phyloP scores from a whole-genome alignment of 352 stramenopile species.

The Ochromonadaceae sp. region DNA sequence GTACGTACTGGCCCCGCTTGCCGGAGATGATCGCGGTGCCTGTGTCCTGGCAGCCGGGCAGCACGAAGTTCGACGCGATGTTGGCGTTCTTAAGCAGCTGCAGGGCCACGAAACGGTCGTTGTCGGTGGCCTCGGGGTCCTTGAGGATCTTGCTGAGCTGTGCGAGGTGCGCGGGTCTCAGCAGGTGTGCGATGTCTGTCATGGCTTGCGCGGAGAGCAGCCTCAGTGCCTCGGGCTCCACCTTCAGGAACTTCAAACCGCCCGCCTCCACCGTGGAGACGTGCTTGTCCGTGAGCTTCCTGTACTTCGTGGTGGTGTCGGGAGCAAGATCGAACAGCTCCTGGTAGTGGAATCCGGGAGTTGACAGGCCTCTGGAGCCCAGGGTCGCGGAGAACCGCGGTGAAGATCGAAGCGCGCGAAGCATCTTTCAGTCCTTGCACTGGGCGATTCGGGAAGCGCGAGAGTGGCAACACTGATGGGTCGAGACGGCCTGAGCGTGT shows the following conservation, averaged over 20 bases:
- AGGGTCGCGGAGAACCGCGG: too few relatives aligned
- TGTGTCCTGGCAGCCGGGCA: constrained; percentile 67
- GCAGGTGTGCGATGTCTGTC: constrained; percentile 58
- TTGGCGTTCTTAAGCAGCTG: constrained; percentile 74
- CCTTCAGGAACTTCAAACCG: constrained; percentile 39
- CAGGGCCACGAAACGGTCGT: constrained; percentile 69
- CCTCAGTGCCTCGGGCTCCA: constrained; percentile 37
- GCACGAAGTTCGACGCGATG: constrained; percentile 50
- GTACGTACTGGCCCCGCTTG: constrained; percentile 54
- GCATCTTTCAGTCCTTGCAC: too few relatives aligned
- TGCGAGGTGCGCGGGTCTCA: constrained; percentile 53
- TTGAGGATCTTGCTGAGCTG: constrained; percentile 64
- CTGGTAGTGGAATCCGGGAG: constrained; percentile 39
- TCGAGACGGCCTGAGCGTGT: too few relatives aligned
- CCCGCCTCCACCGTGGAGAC: constrained; percentile 29
- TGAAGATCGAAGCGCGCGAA: too few relatives aligned
- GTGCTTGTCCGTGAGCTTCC: constrained; percentile 34
- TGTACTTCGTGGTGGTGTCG: constrained; percentile 32
- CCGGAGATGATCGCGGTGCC: constrained; percentile 66
- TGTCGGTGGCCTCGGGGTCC: constrained; percentile 61
- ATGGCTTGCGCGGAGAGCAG: constrained; percentile 52
- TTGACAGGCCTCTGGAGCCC: too few relatives aligned
- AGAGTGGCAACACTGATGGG: too few relatives aligned
- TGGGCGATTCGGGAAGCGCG: too few relatives aligned
- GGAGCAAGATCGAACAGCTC: constrained; percentile 35